Conservation (phyloP, 805 yeast species). For the Ogataea zsoltii region DNA sequence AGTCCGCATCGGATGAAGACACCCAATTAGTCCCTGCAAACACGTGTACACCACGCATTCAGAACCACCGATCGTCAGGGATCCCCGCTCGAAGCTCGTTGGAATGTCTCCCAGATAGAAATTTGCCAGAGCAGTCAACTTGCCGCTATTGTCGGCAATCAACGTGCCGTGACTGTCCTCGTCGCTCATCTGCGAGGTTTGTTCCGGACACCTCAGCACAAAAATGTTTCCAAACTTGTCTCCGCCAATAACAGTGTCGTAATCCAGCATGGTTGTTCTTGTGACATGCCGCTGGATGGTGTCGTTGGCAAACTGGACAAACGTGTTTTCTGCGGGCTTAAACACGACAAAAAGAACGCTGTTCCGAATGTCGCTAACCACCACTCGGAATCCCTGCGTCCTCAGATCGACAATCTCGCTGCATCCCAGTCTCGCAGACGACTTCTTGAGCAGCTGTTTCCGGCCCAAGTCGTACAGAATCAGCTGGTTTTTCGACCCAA, state of each 20-base stretch:
- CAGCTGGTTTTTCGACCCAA: conserved; percentile 53
- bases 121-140: conserved; percentile 54
- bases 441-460: conserved; percentile 74
- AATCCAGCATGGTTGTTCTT: conserved; percentile 60
- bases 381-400: conserved; percentile 58
- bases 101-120: conserved; percentile 72
- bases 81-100: conserved; percentile 56
- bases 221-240: conserved; percentile 85
- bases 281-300: conserved; percentile 66
- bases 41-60: conserved; percentile 73
- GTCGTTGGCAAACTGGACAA: conserved; percentile 73
- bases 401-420: conserved; percentile 54
- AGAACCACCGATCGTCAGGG: conserved; percentile 60
- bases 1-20: conserved; percentile 65
- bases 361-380: conserved; percentile 69
- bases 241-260: conserved; percentile 76
- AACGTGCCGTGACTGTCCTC: conserved; percentile 49
- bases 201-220: conserved; percentile 60
- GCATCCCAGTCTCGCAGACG: conserved; percentile 47
- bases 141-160: conserved; percentile 38
- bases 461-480: conserved; percentile 72
- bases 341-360: conserved; percentile 61
- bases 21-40: conserved; percentile 79
- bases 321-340: conserved; percentile 47
- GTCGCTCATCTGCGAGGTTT: conserved; percentile 48